phyloP scores from a whole-genome alignment of 371 early-diverging fungal species.

The Mortierella sp. region DNA sequence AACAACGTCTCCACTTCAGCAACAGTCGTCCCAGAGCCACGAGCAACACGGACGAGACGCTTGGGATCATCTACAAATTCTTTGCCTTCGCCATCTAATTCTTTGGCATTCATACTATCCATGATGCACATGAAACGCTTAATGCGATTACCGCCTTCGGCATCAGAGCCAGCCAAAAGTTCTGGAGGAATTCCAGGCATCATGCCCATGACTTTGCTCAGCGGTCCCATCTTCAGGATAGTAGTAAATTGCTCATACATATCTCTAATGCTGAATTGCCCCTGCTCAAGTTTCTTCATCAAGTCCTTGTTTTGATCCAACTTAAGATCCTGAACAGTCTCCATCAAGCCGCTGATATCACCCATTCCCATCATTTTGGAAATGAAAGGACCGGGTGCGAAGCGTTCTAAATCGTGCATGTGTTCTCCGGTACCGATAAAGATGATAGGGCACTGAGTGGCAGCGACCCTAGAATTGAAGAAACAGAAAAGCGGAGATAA shows the following conservation, averaged over 20 bases:
- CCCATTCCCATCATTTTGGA: constrained; percentile 97
- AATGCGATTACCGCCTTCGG: constrained; percentile 83
- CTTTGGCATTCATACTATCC: constrained; percentile 97
- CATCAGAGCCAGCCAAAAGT: constrained; percentile 82
- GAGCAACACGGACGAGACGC: constrained; percentile 90
- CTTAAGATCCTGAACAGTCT: constrained; percentile 94
- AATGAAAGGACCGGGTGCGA: constrained; percentile 95
- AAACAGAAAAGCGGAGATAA: background rate
- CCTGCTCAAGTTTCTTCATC: constrained; percentile 94
- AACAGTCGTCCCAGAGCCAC: constrained; percentile 91
- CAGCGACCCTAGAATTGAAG: constrained; percentile 83
- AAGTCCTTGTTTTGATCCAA: constrained; percentile 90
- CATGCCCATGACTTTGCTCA: constrained; percentile 97
- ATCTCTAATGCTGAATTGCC: constrained; percentile 94
- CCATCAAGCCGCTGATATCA: constrained; percentile 94
- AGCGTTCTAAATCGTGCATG: constrained; percentile 96
- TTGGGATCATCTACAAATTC: constrained; percentile 84
- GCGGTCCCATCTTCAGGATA: constrained; percentile 95
- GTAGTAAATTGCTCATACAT: constrained; percentile 98
- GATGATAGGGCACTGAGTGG: constrained; percentile 97
- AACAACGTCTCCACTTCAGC: constrained; percentile 92
- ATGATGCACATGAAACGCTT: constrained; percentile 96
- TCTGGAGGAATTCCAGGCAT: constrained; percentile 97
- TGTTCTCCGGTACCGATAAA: constrained; percentile 99
- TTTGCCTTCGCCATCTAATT: constrained; percentile 94